phyloP scores from a whole-genome alignment of 768 basidiomycete genomes.

The Boletus huronensis region DNA sequence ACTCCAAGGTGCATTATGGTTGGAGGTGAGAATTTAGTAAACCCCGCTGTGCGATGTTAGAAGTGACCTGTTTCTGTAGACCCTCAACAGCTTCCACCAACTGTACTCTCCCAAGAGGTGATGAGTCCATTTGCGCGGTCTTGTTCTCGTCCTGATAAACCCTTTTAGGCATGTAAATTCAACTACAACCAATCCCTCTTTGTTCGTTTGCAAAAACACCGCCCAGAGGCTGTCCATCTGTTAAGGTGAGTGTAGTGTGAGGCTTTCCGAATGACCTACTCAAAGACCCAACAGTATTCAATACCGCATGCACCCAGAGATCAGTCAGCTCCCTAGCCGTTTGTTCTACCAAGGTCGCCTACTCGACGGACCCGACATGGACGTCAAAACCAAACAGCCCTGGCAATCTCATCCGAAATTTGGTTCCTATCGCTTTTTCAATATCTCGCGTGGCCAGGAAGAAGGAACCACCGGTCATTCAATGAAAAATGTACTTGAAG shows the following conservation, averaged over 20 bases:
- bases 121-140: constrained; percentile 23
- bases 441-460: constrained; percentile 69
- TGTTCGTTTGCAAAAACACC: constrained; percentile 79
- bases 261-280: neutral
- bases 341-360: constrained; percentile 83
- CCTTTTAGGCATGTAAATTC: constrained; percentile 55
- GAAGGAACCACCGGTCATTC: constrained; percentile 54
- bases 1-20: constrained; percentile 88
- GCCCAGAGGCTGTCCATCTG: constrained; percentile 83
- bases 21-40: constrained; percentile 51
- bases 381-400: constrained; percentile 67
- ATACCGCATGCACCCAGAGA: constrained; percentile 99
- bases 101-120: constrained; percentile 67
- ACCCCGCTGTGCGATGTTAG: neutral
- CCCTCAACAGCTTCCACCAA: constrained; percentile 95
- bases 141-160: constrained; percentile 15
- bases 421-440: constrained; percentile 87
- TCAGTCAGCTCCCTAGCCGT: constrained; percentile 83
- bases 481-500: constrained; percentile 72
- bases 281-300: constrained; percentile 66
- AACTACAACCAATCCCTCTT: constrained; percentile 91
- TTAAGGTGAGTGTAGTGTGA: constrained; percentile 58
- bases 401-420: constrained; percentile 84
- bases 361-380: constrained; percentile 89
- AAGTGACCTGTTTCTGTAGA: constrained; percentile 38